Percentiles rank a stretch among this genome's conserved stretches.
These are phyloP conservation scores for Pisolithus albus DNA, from an alignment of 768 basidiomycete genomes.

Conservation along the genomic window DNA sequence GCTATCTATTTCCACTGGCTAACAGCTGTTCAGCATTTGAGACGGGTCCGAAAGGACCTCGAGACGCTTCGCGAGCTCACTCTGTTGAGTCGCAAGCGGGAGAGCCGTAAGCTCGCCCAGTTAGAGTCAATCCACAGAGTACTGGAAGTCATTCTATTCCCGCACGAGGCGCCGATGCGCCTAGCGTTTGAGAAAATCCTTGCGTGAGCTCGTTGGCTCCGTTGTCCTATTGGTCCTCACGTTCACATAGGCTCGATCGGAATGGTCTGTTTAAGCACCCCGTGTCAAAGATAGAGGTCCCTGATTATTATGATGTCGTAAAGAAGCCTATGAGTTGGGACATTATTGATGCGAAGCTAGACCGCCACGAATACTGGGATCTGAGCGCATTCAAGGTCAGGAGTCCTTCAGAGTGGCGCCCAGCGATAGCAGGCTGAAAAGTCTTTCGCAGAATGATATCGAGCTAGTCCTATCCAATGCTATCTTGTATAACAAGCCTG, in stretches of 20 bases:
- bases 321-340: slow-evolving; percentile 85
- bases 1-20: neutral
- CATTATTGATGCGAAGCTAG: slow-evolving; percentile 74
- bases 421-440: neutral
- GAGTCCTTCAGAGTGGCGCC: neutral
- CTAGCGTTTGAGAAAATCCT: slow-evolving; percentile 64
- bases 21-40: slow-evolving; percentile 38
- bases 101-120: slow-evolving; percentile 70
- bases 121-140: slow-evolving; percentile 60
- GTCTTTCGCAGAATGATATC: slow-evolving; percentile 58
- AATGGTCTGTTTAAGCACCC: slow-evolving; percentile 75
- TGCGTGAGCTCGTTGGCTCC: slow-evolving; percentile 40
- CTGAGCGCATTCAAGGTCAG: slow-evolving; percentile 64
- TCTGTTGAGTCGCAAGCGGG: slow-evolving; percentile 66
- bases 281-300: slow-evolving; percentile 70
- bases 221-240: slow-evolving; percentile 4
- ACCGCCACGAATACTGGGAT: slow-evolving; percentile 78
- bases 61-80: slow-evolving; percentile 61
- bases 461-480: slow-evolving; percentile 82
- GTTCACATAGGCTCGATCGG: slow-evolving; percentile 55
- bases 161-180: slow-evolving; percentile 55
- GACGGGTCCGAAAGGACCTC: slow-evolving; percentile 69
- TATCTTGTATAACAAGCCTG: slow-evolving; percentile 73
- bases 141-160: slow-evolving; percentile 57
- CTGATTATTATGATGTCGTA: slow-evolving; percentile 88